phyloP scores from a whole-genome alignment of 352 stramenopile genomes.

The Globisporangium irregulare region DNA sequence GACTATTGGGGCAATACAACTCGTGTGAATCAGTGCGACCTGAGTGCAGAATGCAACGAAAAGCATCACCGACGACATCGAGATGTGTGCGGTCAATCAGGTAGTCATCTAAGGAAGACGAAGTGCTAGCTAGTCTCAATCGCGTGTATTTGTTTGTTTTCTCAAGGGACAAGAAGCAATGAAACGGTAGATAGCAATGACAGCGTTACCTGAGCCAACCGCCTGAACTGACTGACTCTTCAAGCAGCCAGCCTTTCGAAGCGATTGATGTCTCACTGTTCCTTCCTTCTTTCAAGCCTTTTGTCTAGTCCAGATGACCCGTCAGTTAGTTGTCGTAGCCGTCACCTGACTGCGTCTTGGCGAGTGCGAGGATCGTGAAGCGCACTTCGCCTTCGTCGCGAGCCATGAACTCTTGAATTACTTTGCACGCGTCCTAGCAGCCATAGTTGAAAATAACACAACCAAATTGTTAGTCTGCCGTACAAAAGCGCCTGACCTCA shows the following conservation, averaged over 20 bases:
- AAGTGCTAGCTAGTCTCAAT: neutral
- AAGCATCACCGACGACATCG: too few species aligned
- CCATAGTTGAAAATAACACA: neutral
- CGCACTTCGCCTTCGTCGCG: conserved; percentile 92
- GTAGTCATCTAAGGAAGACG: neutral
- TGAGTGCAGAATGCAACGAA: neutral
- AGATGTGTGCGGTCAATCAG: too few species aligned
- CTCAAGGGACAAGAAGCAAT: neutral
- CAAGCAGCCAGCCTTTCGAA: neutral
- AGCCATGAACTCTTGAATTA: conserved; percentile 94
- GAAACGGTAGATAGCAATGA: conserved; percentile 2
- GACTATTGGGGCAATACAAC: neutral
- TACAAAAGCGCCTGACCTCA: neutral
- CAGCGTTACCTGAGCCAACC: neutral
- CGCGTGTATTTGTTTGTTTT: neutral
- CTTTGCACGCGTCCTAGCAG: conserved; percentile 76
- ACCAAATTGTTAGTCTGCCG: neutral
- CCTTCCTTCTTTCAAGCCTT: neutral
- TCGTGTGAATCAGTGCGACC: neutral
- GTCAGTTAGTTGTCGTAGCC: conserved; percentile 23
- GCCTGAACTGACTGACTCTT: neutral
- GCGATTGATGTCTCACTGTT: neutral
- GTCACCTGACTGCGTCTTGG: conserved; percentile 53
- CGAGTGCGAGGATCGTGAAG: conserved; percentile 94
- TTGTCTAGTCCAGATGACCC: neutral